Percentiles rank a stretch among this genome's conserved stretches.
Evolutionary conservation across 495 filamentous ascomycete genomes (phyloP).

Genomic region (Collariella sp.): DNA sequence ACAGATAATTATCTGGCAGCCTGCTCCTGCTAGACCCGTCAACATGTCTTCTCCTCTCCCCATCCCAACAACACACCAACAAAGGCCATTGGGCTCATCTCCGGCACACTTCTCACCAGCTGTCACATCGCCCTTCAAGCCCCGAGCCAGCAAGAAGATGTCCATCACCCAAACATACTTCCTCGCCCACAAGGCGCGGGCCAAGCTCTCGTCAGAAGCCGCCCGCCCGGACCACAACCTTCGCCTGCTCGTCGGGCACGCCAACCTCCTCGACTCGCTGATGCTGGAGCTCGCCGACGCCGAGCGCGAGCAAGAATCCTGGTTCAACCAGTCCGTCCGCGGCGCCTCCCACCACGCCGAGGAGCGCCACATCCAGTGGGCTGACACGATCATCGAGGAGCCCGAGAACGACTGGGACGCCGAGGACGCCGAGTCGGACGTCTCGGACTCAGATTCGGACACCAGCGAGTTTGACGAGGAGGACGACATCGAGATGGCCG

Average conservation of each 20-base stretch:
- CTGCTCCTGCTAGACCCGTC: conserved; percentile 6
- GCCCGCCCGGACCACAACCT: conserved; percentile 86
- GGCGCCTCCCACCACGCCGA: conserved; percentile 46
- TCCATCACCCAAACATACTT: conserved; percentile 96
- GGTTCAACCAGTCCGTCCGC: conserved; percentile 93
- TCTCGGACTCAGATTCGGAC: conserved; percentile 24
- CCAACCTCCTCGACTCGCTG: conserved; percentile 92
- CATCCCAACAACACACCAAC: conserved; percentile 17
- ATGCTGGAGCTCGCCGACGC: conserved; percentile 94
- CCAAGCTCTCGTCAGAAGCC: conserved; percentile 91
- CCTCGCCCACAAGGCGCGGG: conserved; percentile 88
- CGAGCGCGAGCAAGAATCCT: conserved; percentile 90
- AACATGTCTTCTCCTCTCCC: conserved; percentile 26
- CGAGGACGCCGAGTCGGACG: conserved; percentile 51
- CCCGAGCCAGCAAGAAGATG: conserved; percentile 57
- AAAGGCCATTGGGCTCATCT: conserved; percentile 12
- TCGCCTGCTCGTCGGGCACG: conserved; percentile 85
- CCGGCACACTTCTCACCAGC: conserved; percentile 15
- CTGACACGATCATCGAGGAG: conserved; percentile 67
- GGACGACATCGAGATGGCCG: conserved; percentile 47
- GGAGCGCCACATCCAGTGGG: conserved; percentile 63
- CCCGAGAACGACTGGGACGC: conserved; percentile 61
- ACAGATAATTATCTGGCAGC: conserved; percentile 23
- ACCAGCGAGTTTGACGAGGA: conserved; percentile 31
- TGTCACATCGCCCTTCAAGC: conserved; percentile 24